Evolutionary conservation across 257 asterid genomes (phyloP).

Genomic region (Asclepias syriaca): DNA sequence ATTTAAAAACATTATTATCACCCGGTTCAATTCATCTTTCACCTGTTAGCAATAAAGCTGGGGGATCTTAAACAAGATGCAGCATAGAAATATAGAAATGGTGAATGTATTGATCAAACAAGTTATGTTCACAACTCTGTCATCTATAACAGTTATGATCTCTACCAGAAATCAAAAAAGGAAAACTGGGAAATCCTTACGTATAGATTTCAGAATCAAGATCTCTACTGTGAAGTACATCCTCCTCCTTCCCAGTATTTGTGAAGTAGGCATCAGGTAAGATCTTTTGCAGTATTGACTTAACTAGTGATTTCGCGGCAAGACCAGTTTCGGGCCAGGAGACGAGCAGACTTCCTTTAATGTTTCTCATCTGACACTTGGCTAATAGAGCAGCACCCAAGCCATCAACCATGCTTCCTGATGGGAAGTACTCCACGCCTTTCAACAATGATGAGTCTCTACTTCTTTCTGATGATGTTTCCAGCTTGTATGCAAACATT

Average conservation of each 20-base stretch:
- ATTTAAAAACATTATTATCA: no score
- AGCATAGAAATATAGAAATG: no score
- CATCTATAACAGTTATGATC: no score
- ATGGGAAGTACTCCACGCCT: conserved; percentile 70
- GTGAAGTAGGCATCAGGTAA: conserved; percentile 39
- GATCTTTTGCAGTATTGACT: conserved; percentile 54
- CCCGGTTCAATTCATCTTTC: no score
- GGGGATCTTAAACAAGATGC: no score
- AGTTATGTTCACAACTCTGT: no score
- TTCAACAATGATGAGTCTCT: conserved; percentile 35
- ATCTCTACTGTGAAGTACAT: conserved; percentile 47
- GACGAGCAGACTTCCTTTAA: conserved; percentile 59
- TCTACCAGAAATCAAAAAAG: neutral
- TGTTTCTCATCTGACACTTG: conserved; percentile 67
- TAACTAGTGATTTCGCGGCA: conserved; percentile 49
- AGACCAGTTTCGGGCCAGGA: conserved; percentile 86
- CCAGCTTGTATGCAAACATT: conserved; percentile 64
- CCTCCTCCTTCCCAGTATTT: conserved; percentile 35
- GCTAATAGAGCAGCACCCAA: conserved; percentile 76
- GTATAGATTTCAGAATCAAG: conserved; percentile 77
- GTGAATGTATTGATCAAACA: no score
- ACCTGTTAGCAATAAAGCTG: no score
- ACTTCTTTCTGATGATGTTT: conserved; percentile 60
- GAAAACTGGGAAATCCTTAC: conserved; percentile 21
- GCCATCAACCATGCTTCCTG: conserved; percentile 95